Base-by-base conservation (phyloP, 805 yeast genomes). In the Saturnispora sanitii region DNA sequence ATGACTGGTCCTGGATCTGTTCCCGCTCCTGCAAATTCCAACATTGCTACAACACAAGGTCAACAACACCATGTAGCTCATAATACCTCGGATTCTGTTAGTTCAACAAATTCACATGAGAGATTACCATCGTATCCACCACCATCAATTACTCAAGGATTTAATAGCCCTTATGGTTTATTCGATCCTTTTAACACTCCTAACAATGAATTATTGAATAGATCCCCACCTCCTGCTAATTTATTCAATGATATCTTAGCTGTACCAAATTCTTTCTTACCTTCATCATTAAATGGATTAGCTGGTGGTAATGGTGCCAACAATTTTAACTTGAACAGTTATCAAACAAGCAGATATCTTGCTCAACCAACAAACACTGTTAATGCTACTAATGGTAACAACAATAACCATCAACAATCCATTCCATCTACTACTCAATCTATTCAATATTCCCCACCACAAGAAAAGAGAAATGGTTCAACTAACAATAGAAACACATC, bases 401-500 rank as follows among this genome's bases (percentile, higher is more conserved):
- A 32, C 49, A 28, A 41, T 26, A 35, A 19, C 23, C 19, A 23
- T 13, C 42, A 25, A 31, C 39, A 34, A 19, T 21, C 26, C 17
- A 11, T 21, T 11, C 15, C 27, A 23, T 22, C 27, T 19, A 9
- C 29, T 8, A 18, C 8, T n/a, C 4, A 15, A 18, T 12, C 21
- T 7, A 16, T 16, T 15, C 33, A 30, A 30, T 30, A 30, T 30
- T 30, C 33, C 11, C 33, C 33, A n/a, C 33, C 33, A 16, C 33
- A 16, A 30, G 15, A 15, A 6, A 30, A 7, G 11, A 17, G 9
- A 18, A 30, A 16, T 5, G 15, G 33, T 7, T 6, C 33, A 16
- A 7, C 19, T 19, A 33, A 32, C 45, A 26, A n/a, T 19, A 33
- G 42, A 39, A 39, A 34, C 23, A 48, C 61, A 11, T 57, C 64